Evolutionary conservation across 352 stramenopile species (phyloP), one percentile per base, ranked within the genome.

Genomic region (Pythium monospermum): DNA sequence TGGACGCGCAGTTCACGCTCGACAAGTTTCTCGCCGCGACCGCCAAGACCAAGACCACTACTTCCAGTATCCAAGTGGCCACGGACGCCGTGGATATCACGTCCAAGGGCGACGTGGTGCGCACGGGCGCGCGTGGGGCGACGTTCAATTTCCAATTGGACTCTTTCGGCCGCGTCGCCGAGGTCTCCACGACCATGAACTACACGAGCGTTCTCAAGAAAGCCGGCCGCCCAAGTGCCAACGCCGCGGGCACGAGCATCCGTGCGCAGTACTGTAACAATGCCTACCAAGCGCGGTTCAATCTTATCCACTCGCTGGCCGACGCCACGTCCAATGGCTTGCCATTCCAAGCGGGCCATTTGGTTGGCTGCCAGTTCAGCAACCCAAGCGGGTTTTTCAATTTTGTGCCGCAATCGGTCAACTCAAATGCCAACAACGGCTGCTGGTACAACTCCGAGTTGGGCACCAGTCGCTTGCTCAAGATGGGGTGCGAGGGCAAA

Each of bases 401-500:
- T 51, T 72, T 72, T 25, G 64, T 62, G 31, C 64, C 64, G 15
- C 64, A 72, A 40, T 51, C 54, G 19, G 59, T 53, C 27, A 69
- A 57, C 41, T 72, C 64, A n/a, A 72, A 72, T 52, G 48, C 54
- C 8, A 48, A 47, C 50, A 72, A 72, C 40, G 64, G 64, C 7
- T 72, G 64, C 48, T 72, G 64, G 64, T 68, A 68, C 54, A 72
- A 69, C 47, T 51, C 64, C 15, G 64, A 72, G 49, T 42, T 69
- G 23, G 45, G 44, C 18, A 69, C 59, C 21, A 60, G 49, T 35
- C 45, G 42, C 10, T 26, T 72, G 42, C 64, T 72, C 55, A 69
- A 72, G 48, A 65, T 72, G 50, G 64, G 64, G 15, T 72, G 64
- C 39, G 39, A 53, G 13, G 64, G 64, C 28, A 36, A 54, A 19